Conservation (phyloP, 139 green algal genomes). For the Haematococcus lacustris region DNA sequence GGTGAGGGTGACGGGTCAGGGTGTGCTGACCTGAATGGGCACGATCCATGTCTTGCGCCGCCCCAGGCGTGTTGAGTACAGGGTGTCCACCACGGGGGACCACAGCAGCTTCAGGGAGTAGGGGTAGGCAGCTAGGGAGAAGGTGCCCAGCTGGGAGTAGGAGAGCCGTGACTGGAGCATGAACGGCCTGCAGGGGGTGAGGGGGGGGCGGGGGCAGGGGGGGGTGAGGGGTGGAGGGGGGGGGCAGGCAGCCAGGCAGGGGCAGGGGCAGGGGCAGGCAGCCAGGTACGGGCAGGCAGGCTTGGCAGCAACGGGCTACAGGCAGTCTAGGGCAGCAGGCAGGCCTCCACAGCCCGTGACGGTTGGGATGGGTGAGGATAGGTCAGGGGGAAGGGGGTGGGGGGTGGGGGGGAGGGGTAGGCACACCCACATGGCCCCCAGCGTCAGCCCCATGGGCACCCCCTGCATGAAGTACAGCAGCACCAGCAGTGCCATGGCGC, state of each 20-base stretch:
- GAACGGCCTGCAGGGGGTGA: conserved; percentile 78
- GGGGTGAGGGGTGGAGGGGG: too few species aligned
- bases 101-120: conserved; percentile 94
- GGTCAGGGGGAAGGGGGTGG: too few species aligned
- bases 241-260: too few species aligned
- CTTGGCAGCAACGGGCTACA: too few species aligned
- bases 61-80: conserved; percentile 58
- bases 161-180: conserved; percentile 70
- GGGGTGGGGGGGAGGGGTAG: too few species aligned
- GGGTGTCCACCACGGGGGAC: conserved; percentile 81
- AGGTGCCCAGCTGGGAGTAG: conserved; percentile 78
- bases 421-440: conserved; percentile 75
- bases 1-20: too few species aligned
- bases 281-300: too few species aligned
- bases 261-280: too few species aligned
- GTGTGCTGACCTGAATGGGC: conserved; percentile 54
- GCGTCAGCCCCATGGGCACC: conserved; percentile 78
- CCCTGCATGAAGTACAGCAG: conserved; percentile 86
- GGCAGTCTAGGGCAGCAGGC: too few species aligned
- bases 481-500: conserved; percentile 69
- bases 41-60: conserved; percentile 83
- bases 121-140: conserved; percentile 77
- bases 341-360: too few species aligned
- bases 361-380: too few species aligned
- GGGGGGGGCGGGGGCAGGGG: too few species aligned